Evolutionary conservation across 768 basidiomycete species (phyloP), one percentile per base, ranked within the genome.

Genomic region (Boletus reticuloceps): DNA sequence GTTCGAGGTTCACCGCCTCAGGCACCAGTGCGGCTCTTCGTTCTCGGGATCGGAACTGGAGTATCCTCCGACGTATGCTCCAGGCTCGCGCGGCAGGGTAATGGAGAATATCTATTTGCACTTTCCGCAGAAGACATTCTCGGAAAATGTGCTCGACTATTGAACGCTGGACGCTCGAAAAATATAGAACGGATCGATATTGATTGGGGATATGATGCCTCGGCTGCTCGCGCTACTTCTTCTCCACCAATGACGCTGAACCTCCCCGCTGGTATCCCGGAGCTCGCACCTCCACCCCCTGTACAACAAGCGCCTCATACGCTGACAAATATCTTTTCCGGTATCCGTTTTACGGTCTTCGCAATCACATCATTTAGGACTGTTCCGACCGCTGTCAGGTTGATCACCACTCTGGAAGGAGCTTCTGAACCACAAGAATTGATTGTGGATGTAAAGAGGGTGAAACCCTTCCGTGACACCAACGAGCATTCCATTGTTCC

Each of bases 1-100:
- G 72, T 82, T 8, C 51, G 27, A 3, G 51, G 50, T n/a, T 66
- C 77, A 27, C 46, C 65, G 2, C 37, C 58, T 0, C 41, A 64
- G 7, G 71, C 73, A 0, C 72, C 72, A 9, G 54, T 82, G 3
- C 80, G 83, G 9, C 72, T 85, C 5, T 87, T 84, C 54, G 74
- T 77, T 10, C 75, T 87, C 2, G 85, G 85, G 1, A 83, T 87
- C 14, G 85, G 86, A 13, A 47, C 69, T 22, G 59, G 57, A 0
- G 76, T 79, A 4, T 84, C 83, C 4, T 80, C 74, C 5, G 79
- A 74, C 0, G 72, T 80, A 59, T 82, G 81, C 59, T 75, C 81
- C 56, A 67, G 75, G 5, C 78, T 87, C n/a, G 83, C 85, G 1
- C 65, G 71, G 17, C 73, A 72, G 2, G 85, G 86, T 2, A 74